Conservation (phyloP, 306 rosid genomes). For the Clitoria ternatea region DNA sequence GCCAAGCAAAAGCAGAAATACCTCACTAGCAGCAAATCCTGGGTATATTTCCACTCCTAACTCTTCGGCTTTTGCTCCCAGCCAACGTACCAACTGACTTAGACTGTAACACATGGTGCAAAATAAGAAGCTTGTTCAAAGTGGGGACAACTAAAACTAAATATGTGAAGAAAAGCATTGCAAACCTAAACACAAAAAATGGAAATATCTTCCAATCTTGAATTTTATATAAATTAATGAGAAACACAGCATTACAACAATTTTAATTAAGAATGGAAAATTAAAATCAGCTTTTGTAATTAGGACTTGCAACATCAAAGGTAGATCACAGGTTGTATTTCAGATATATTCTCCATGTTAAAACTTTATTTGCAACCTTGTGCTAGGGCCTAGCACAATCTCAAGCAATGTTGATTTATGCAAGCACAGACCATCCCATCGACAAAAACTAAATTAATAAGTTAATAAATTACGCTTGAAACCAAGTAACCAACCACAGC, state of each 20-base stretch:
- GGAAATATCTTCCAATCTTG: background rate
- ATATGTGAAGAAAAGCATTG: background rate
- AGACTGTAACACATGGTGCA: slow-evolving; percentile 52
- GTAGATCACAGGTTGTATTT: background rate
- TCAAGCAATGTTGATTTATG: slow-evolving; percentile 5
- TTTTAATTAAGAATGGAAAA: background rate
- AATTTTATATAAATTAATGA: background rate
- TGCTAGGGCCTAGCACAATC: background rate
- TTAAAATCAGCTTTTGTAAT: background rate
- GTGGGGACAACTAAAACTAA: background rate
- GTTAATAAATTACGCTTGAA: background rate
- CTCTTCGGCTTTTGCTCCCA: slow-evolving; percentile 96
- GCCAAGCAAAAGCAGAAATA: slow-evolving; percentile 30
- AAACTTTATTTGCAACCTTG: slow-evolving; percentile 13
- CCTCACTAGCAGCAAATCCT: slow-evolving; percentile 97
- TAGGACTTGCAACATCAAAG: background rate
- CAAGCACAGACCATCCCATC: background rate
- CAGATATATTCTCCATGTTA: background rate
- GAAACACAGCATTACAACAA: background rate
- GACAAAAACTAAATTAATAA: background rate
- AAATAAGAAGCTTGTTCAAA: slow-evolving; percentile 14
- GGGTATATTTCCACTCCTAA: slow-evolving; percentile 95
- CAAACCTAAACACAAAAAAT: slow-evolving; percentile 11
- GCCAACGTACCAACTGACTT: slow-evolving; percentile 90
- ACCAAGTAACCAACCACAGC: background rate